Evolutionary conservation across 495 filamentous ascomycete species (phyloP), one percentile per base, ranked within the genome.

Genomic region (Aspergillus avenaceus): DNA sequence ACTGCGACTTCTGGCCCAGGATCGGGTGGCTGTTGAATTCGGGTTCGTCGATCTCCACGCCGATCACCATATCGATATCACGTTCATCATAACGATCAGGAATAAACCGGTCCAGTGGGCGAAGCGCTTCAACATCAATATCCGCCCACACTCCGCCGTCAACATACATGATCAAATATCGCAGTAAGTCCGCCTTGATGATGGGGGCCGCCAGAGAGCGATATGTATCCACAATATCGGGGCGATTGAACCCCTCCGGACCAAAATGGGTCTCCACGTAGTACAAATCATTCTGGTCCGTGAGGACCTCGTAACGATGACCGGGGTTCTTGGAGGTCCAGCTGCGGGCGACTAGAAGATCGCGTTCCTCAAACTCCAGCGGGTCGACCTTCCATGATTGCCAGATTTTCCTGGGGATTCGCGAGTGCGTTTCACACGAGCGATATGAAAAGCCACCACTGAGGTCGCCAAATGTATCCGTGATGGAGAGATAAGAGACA

Each of bases 361-460:
- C 82, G 16, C 78, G 69, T 47, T 74, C 69, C 49, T 81, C 80
- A 51, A 85, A 82, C 1, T 64, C 62, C 28, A 84, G 66, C 5
- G 82, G 74, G 56, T 78, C 72, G 25, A 81, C 74, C 60, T 84
- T 84, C 83, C 83, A 86, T 8, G 80, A 79, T 62, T 86, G 83
- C 83, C 83, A 86, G 51, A 86, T 82, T 59, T 82, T 82, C 25
- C 59, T 57, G 12, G 76, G 76, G 43, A 79, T 75, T 24, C 37
- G 45, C 8, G 31, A 28, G n/a, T 38, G 25, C 8, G 22, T 37
- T 47, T 48, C 34, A 41, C 36, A 36, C 16, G 60, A 49, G 53
- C 59, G 59, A 48, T 63, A 50, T 1, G 54, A 23, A 26, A 60
- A 21, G 6, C 46, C 40, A 25, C 47, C 32, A n/a, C 51, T 47